phyloP scores from a whole-genome alignment of 2,329 filamentous ascomycete species.

The Fusarium albidum region DNA sequence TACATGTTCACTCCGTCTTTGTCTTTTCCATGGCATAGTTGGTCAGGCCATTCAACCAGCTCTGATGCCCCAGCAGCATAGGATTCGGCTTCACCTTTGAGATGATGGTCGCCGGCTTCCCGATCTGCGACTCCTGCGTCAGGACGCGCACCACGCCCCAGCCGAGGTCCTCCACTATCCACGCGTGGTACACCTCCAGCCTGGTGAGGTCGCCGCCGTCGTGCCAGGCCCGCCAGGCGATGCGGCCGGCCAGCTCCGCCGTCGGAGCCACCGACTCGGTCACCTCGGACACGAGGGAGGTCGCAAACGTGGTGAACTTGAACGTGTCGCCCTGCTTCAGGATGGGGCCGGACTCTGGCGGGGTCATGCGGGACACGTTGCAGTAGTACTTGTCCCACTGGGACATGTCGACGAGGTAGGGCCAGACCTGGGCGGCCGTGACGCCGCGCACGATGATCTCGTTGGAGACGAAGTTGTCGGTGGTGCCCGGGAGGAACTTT shows the following conservation, averaged over 20 bases:
- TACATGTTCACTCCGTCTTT: no score
- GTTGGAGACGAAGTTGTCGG: conserved; percentile 43
- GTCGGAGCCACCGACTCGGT: conserved; percentile 34
- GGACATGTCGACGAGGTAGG: conserved; percentile 35
- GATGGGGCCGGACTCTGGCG: conserved; percentile 33
- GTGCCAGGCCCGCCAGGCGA: conserved; percentile 38
- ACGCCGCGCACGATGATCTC: conserved; percentile 40
- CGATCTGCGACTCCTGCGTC: conserved; percentile 44
- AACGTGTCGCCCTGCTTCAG: conserved; percentile 39
- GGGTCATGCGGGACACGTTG: conserved; percentile 32
- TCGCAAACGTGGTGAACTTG: conserved; percentile 42
- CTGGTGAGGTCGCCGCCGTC: conserved; percentile 25
- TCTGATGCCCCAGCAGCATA: conserved; percentile 42
- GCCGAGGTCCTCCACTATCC: conserved; percentile 41
- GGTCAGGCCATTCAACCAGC: conserved; percentile 41
- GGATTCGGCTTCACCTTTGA: conserved; percentile 35
- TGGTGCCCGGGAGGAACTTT: conserved; percentile 39
- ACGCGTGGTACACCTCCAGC: conserved; percentile 41
- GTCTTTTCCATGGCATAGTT: conserved; percentile 7
- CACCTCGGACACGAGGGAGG: conserved; percentile 13
- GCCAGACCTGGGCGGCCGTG: conserved; percentile 39
- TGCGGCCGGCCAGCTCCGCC: conserved; percentile 21
- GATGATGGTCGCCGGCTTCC: conserved; percentile 33
- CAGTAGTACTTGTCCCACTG: conserved; percentile 42
- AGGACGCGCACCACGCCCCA: conserved; percentile 39